Conservation (phyloP, 306 rosid genomes). For the Clitoria ternatea region DNA sequence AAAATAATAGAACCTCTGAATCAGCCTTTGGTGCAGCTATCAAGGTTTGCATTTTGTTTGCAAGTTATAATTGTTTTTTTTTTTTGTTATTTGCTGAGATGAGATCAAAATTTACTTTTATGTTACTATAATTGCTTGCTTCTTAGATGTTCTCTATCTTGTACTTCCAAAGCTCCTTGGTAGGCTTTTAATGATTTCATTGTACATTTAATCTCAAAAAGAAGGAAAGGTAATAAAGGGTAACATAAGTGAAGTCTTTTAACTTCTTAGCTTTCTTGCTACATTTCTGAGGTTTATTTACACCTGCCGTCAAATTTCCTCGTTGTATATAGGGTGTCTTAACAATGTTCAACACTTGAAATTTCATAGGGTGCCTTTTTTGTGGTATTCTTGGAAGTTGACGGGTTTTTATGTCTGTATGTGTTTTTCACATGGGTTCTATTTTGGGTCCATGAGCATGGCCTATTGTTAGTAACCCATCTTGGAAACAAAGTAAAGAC, state of each 20-base stretch:
- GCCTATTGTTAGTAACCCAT: neutral
- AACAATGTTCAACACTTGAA: neutral
- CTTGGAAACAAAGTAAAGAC: neutral
- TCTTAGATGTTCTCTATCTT: neutral
- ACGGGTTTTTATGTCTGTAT: neutral
- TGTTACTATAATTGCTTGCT: neutral
- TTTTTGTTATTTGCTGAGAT: conserved; percentile 14
- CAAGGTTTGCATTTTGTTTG: conserved; percentile 55
- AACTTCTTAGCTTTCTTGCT: neutral
- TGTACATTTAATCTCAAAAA: neutral
- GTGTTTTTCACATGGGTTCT: neutral
- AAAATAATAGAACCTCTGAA: conserved; percentile 76
- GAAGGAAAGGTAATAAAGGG: neutral
- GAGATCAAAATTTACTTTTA: neutral
- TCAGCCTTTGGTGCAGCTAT: conserved; percentile 98
- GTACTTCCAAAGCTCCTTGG: neutral
- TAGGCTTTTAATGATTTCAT: neutral
- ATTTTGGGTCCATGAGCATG: neutral
- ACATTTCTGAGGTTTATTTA: neutral
- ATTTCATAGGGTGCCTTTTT: neutral
- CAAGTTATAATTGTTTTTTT: conserved; percentile 3
- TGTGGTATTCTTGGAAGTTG: neutral
- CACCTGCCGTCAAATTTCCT: neutral
- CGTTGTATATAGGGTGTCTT: neutral
- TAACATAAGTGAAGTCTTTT: neutral